Evolutionary conservation across 352 stramenopile genomes (phyloP), one percentile per base, ranked within the genome.

Genomic region (Nothophytophthora sp.): DNA sequence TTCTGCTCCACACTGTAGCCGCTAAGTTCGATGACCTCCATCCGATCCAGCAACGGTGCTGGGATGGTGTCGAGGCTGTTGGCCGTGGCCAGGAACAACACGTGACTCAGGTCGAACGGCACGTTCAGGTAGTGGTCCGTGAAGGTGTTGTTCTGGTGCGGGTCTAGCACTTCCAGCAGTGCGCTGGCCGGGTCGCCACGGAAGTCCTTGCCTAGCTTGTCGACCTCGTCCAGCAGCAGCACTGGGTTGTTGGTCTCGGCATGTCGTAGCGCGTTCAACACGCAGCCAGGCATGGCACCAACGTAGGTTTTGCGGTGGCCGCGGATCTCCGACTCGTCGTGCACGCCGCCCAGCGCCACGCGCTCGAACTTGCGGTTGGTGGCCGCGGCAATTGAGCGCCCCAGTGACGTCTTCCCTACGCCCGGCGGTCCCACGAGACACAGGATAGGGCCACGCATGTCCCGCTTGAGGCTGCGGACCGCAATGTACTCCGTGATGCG

Each of bases 221-320:
- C 82, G 20, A 93, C 79, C 47, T 99, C 96, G 48, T 95, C 86
- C 23, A 95, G 56, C 25, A 95, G 51, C 6, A 95, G 45, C 28
- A 96, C 81, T 0, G 84, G 83, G 46, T 95, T 93, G 46, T 75
- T 74, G 15, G 69, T 88, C 50, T 88, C 76, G 16, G 82, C 80
- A 35, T 88, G 81, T 5, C 80, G 76, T 19, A 96, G 66, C 0
- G 82, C 77, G 34, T 88, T 85, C 19, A 96, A 45, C n/a, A 96
- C 89, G 36, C 76, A 89, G 1, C 86, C 84, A 15, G 86, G 81
- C 86, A 96, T 90, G 2, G 86, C 86, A 24, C 86, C 84, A 61
- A 96, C 85, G 60, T 96, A 96, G 30, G 84, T 95, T 63, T 90
- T 88, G 43, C 86, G 78, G 46, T 96, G 84, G 20, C 86, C 86